Evolutionary conservation across 495 filamentous ascomycete species (phyloP), one percentile per base, ranked within the genome.

Genomic region (Polyplosphaeria fusca): DNA sequence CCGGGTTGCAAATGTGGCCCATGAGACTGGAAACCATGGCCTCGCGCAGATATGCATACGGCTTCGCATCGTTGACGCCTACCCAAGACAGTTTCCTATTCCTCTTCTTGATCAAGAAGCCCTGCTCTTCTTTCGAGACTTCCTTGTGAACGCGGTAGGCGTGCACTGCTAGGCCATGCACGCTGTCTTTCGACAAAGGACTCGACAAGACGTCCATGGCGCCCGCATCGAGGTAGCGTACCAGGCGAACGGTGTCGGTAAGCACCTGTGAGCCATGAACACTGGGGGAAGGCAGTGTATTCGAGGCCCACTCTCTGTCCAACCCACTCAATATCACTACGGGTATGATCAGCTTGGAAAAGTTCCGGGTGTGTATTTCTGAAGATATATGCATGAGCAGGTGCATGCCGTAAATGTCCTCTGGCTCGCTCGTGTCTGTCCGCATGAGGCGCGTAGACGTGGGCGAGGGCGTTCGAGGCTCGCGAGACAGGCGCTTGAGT

Each of bases 11-110:
- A 37, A 98, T 97, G 28, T 89, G 83, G 60, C 82, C 84, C 88
- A 97, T 94, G 40, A 98, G 78, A 57, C 82, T 88, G 1, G 89
- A 92, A 20, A 97, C 92, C 83, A 89, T 89, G 14, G 79, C 83
- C 76, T 95, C 91, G 63, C 89, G 77, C 56, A 95, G 75, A 71
- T 94, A 96, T 22, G 86, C 83, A 74, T 89, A 95, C n/a, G 86
- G 87, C 66, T 91, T 88, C 65, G 86, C 80, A 66, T 91, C 85
- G 61, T 87, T 79, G n/a, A 92, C 80, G 24, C 90, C 90, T 37
- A 96, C 89, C 91, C 89, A 95, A 1, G 91, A 95, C 46, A 88
- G 82, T 70, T 93, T 94, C 47, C 91, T 79, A 19, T 80, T 79
- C 58, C 83, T 81, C 61, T 82, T 87, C 47, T 78, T 70, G 20